phyloP scores from a whole-genome alignment of 441 rosid genomes.

The Capsella rubella region DNA sequence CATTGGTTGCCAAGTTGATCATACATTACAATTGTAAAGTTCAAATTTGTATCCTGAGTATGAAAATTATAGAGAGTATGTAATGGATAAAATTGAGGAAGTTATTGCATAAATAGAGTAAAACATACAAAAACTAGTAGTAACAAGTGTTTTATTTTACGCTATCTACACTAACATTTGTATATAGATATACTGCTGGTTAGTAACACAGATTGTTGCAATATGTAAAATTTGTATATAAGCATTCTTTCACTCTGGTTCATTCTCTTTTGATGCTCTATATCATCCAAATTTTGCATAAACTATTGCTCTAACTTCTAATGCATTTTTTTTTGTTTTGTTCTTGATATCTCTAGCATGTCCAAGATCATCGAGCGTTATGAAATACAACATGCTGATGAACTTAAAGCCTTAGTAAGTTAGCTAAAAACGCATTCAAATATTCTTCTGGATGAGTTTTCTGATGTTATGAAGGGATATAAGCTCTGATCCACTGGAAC shows the following conservation, averaged over 20 bases:
- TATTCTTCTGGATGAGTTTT: not conserved
- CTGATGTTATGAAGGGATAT: not conserved
- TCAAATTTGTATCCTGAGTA: too few relatives aligned
- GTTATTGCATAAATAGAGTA: not conserved
- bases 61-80: not conserved
- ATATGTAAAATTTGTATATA: not conserved
- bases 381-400: constrained; percentile 32
- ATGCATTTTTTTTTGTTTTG: constrained; percentile 13
- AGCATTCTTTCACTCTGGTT: not conserved
- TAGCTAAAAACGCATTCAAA: not conserved
- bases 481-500: not conserved
- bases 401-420: constrained; percentile 33
- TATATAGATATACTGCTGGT: not conserved
- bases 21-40: too few relatives aligned
- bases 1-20: too few relatives aligned
- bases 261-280: not conserved
- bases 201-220: not conserved
- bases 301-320: not conserved
- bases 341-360: constrained; percentile 34
- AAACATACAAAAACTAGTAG: not conserved
- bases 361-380: constrained; percentile 29
- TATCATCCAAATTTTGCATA: not conserved
- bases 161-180: not conserved
- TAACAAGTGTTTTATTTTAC: not conserved
- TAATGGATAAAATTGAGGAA: not conserved